Conservation (phyloP, 306 rosid species). For the Prunus armeniaca region DNA sequence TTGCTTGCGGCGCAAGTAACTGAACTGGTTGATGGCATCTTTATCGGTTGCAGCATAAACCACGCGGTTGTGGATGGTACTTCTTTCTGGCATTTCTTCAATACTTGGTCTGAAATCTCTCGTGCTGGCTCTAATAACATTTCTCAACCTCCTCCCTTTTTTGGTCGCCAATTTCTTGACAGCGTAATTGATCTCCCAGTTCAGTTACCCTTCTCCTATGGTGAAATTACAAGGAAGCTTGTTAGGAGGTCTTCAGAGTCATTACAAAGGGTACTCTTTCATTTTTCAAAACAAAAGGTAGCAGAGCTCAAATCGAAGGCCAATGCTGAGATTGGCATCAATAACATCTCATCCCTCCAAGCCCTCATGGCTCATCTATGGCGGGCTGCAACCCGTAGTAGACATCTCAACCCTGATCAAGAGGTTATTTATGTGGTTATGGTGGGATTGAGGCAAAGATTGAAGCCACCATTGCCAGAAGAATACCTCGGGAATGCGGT, state of each 20-base stretch:
- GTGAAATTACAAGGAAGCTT: not conserved
- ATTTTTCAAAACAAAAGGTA: not conserved
- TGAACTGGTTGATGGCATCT: conserved; percentile 34
- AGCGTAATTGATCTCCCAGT: not conserved
- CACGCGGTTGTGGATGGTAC: not conserved
- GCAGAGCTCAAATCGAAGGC: conserved; percentile 7
- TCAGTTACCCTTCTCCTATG: not conserved
- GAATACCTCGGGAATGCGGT: conserved; percentile 28
- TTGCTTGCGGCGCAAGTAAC: conserved; percentile 37
- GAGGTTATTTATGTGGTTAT: not conserved
- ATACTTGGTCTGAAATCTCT: not conserved
- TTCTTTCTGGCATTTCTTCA: not conserved
- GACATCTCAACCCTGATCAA: not conserved
- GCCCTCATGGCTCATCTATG: conserved; percentile 3
- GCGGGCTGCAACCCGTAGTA: not conserved
- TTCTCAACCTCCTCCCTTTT: not conserved
- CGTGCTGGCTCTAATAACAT: not conserved
- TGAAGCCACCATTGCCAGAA: conserved; percentile 29
- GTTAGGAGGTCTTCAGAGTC: not conserved
- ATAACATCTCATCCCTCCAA: not conserved
- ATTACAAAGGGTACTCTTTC: not conserved
- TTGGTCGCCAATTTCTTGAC: not conserved
- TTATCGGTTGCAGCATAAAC: conserved; percentile 22
- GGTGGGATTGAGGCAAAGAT: not conserved
- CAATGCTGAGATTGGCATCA: not conserved